Evolutionary conservation across 257 asterid species (phyloP).

Genomic region (Ajuga chamaepitys): DNA sequence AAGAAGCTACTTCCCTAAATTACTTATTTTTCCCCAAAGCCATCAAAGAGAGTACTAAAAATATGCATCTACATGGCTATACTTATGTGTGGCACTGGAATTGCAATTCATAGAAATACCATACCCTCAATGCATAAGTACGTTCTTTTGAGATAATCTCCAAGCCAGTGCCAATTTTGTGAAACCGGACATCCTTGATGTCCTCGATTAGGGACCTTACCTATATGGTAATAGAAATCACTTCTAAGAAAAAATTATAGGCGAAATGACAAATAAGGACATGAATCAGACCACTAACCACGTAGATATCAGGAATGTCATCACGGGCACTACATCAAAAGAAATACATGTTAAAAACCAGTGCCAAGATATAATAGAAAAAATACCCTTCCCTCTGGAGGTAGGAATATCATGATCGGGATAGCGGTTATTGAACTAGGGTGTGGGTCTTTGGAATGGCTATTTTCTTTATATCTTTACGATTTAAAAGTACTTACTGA

Average conservation of each 20-base stretch:
- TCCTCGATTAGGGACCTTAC: slow-evolving; percentile 93
- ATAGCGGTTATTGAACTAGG: no score
- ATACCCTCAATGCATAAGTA: slow-evolving; percentile 68
- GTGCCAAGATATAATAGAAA: not conserved
- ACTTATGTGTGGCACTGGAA: not conserved
- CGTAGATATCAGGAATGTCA: slow-evolving; percentile 73
- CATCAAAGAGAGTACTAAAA: not conserved
- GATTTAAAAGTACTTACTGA: slow-evolving; percentile 45
- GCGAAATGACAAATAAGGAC: not conserved
- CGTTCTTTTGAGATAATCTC: slow-evolving; percentile 72
- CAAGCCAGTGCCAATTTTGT: slow-evolving; percentile 83
- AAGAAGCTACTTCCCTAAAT: not conserved
- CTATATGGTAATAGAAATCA: slow-evolving; percentile 24
- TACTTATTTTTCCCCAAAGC: not conserved
- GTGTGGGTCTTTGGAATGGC: no score
- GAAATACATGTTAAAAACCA: slow-evolving; percentile 17
- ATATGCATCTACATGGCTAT: not conserved
- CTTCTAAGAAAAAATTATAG: not conserved
- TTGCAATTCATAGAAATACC: slow-evolving; percentile 9
- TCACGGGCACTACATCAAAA: slow-evolving; percentile 66
- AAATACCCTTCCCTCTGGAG: no score
- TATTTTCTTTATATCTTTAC: no score
- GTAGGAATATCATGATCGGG: no score
- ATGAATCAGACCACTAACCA: slow-evolving; percentile 47
- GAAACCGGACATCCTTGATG: slow-evolving; percentile 91